Evolutionary conservation across 441 rosid species (phyloP), one percentile per base, ranked within the genome.

Genomic region (Gossypium aridum): DNA sequence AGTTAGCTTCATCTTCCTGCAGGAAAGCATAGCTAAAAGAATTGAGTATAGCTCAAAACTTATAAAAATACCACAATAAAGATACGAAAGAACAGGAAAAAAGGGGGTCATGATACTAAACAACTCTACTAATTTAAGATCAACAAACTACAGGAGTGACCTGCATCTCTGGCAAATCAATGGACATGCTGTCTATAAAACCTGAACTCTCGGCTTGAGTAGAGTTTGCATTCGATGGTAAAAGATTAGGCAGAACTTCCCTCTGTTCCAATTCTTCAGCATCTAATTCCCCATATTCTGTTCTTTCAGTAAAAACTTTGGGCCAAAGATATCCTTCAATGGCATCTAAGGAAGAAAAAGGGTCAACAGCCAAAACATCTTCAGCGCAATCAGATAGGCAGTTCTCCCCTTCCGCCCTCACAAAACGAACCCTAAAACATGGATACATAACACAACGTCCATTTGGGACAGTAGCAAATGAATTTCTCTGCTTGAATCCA

Each of bases 341-440:
- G 14, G 84, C 89, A 79, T 86, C 91, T 79, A 89, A 79, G 61
- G 89, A 82, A 74, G 91, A 85, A 76, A 96, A 86, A 74, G 99
- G 98, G 78, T 96, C 99, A 77, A 91, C 95, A 66, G 93, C 82
- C 66, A 87, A 63, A 76, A 81, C 77, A 70, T 87, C 94, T 81
- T 81, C 82, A 62, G 85, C 82, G 79, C 77, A 88, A 79, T 92
- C 90, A 78, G 85, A 73, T 71, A 93, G 83, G 83, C 80, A 39
- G 77, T 84, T 80, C 84, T 91, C 99, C 34, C 88, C 97, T 60
- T 93, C 90, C 55, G 73, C 97, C 80, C 80, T 88, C 78, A 85
- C 73, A 76, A 96, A 96, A 71, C 88, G 91, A 79, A 92, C 89
- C 83, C 70, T 92, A 51, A 96, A 74, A 86, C 97, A 88, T 0